Conservation (phyloP, 345 rosid genomes). For the Microcos paniculata region DNA sequence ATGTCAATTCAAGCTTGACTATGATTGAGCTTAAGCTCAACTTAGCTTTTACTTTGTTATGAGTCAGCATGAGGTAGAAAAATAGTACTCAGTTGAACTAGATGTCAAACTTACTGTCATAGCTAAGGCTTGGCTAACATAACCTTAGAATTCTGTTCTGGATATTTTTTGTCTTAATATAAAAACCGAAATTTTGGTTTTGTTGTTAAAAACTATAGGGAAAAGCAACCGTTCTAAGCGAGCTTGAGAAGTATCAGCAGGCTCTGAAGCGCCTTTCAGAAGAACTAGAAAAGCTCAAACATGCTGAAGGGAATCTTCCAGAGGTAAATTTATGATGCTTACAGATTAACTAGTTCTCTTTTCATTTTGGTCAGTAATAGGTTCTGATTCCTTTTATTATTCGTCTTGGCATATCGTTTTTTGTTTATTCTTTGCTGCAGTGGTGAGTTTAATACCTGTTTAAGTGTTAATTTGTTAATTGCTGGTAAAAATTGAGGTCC, state of each 20-base stretch:
- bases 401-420: background rate
- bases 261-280: conserved; percentile 59
- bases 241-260: conserved; percentile 8
- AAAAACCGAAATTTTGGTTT: background rate
- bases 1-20: background rate
- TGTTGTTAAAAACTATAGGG: background rate
- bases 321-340: conserved; percentile 46
- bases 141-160: background rate
- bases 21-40: background rate
- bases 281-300: conserved; percentile 77
- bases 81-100: background rate
- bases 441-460: too few species aligned
- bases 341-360: too few species aligned
- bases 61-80: background rate
- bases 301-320: conserved; percentile 68
- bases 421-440: background rate
- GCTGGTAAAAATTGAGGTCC: background rate
- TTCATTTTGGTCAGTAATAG: background rate
- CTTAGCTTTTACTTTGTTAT: background rate
- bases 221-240: too few species aligned
- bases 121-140: background rate
- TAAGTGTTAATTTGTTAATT: background rate
- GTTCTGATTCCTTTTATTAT: background rate
- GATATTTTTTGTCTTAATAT: background rate
- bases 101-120: background rate